Evolutionary conservation across 164 flowering plant genomes (phyloP).

Genomic region (Stephania cephalantha): DNA sequence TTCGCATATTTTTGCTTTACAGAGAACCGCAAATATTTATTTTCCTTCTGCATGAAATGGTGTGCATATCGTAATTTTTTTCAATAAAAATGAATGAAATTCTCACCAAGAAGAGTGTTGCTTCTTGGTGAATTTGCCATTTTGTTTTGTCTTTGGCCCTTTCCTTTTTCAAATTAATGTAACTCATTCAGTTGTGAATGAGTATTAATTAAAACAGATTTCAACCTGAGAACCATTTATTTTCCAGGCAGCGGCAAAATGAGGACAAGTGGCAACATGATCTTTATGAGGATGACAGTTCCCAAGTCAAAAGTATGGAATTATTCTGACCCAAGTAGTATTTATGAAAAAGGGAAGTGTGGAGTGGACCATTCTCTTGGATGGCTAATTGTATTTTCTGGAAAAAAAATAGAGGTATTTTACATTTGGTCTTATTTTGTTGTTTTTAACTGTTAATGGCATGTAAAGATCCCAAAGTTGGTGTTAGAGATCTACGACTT

Average conservation of each 20-base stretch:
- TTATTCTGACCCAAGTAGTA: conserved; percentile 8
- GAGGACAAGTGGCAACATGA: conserved; percentile 97
- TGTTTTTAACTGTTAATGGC: conserved; percentile 27
- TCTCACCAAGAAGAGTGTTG: too few relatives aligned
- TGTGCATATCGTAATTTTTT: too few relatives aligned
- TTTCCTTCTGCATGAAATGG: too few relatives aligned
- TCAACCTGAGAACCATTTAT: conserved; percentile 1
- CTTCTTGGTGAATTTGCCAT: too few relatives aligned
- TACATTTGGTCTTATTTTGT: conserved; percentile 6
- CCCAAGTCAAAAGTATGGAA: conserved; percentile 56
- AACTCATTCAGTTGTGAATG: neutral
- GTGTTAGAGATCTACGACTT: conserved; percentile 69
- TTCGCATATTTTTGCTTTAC: too few relatives aligned
- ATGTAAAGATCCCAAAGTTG: conserved; percentile 50
- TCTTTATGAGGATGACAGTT: conserved; percentile 47
- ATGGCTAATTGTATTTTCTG: neutral
- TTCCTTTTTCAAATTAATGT: too few relatives aligned
- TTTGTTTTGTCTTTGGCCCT: too few relatives aligned
- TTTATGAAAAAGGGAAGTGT: conserved; percentile 1
- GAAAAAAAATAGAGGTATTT: neutral
- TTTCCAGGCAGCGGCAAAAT: conserved; percentile 69
- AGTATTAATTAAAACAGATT: neutral
- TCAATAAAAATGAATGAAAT: too few relatives aligned
- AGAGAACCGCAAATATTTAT: too few relatives aligned
- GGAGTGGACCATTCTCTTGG: neutral